These are phyloP conservation scores for Boletus tylopilopsis DNA, from an alignment of 768 basidiomycete species.

Conservation along the genomic window DNA sequence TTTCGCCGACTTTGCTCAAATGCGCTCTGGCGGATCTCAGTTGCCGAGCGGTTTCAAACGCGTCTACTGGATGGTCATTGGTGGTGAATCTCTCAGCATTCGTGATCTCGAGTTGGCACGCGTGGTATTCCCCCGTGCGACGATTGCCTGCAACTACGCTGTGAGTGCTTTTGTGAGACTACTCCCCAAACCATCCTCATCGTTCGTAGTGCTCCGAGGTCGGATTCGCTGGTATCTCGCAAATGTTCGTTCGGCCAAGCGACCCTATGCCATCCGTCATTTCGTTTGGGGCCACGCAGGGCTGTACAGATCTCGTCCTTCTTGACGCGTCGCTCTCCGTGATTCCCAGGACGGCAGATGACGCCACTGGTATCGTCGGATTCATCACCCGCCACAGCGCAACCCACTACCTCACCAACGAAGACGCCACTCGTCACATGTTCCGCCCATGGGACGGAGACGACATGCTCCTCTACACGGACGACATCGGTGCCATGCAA, in stretches of 20 bases:
- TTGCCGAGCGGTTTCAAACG: slow-evolving; percentile 23
- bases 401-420: slow-evolving; percentile 27
- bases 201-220: slow-evolving; percentile 26
- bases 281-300: slow-evolving; percentile 27
- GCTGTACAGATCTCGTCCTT: slow-evolving; percentile 27
- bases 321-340: slow-evolving; percentile 22
- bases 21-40: slow-evolving; percentile 15
- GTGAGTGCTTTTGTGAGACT: slow-evolving; percentile 7
- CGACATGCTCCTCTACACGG: slow-evolving; percentile 26
- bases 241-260: slow-evolving; percentile 27
- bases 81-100: slow-evolving; percentile 26
- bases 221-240: slow-evolving; percentile 29
- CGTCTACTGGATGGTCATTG: slow-evolving; percentile 33
- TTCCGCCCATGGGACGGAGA: slow-evolving; percentile 25
- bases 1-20: slow-evolving; percentile 27
- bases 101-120: slow-evolving; percentile 27
- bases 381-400: slow-evolving; percentile 27
- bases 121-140: slow-evolving; percentile 21
- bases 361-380: slow-evolving; percentile 26
- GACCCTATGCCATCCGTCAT: slow-evolving; percentile 25
- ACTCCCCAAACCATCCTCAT: neutral
- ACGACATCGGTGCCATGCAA: slow-evolving; percentile 28
- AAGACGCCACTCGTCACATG: slow-evolving; percentile 26
- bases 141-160: slow-evolving; percentile 31
- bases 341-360: slow-evolving; percentile 17